These are phyloP conservation scores for Lasiodiplodia citricola DNA, from an alignment of 2,329 filamentous ascomycete species.

Conservation along the genomic window DNA sequence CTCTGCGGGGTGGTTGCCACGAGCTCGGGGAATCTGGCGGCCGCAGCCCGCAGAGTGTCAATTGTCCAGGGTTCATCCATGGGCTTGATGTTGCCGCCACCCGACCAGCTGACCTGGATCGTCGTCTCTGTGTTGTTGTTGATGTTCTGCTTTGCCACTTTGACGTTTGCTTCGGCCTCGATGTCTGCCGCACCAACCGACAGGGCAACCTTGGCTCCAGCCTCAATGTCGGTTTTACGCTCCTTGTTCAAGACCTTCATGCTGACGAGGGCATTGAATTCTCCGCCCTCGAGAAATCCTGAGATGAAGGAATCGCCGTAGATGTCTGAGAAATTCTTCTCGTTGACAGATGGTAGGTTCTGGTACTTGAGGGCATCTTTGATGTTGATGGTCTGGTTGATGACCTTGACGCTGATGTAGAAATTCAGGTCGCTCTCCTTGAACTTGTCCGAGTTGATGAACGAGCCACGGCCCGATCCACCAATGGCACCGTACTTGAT, in stretches of 20 bases:
- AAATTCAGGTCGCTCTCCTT: background rate
- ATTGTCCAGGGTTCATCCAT: background rate
- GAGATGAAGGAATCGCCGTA: no score
- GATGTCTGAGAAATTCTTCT: no score
- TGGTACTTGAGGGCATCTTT: background rate
- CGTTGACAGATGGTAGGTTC: background rate
- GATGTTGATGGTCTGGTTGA: slow-evolving; percentile 3
- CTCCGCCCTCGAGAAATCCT: no score
- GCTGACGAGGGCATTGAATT: no score
- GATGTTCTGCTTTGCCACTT: background rate
- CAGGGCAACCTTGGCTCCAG: no score
- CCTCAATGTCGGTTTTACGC: no score
- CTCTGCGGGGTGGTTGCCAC: no score
- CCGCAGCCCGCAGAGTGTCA: background rate
- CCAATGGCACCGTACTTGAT: no score
- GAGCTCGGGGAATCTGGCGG: no score
- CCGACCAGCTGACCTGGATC: background rate
- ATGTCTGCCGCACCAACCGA: background rate
- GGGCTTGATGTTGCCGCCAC: background rate
- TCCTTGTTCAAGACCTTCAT: no score
- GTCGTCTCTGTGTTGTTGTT: background rate
- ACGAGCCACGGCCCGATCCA: background rate
- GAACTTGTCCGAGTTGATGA: slow-evolving; percentile 1
- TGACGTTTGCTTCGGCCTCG: background rate
- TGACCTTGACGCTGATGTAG: slow-evolving; percentile 7